Evolutionary conservation across 768 basidiomycete species (phyloP).

Genomic region (Auriscalpium vulgare): DNA sequence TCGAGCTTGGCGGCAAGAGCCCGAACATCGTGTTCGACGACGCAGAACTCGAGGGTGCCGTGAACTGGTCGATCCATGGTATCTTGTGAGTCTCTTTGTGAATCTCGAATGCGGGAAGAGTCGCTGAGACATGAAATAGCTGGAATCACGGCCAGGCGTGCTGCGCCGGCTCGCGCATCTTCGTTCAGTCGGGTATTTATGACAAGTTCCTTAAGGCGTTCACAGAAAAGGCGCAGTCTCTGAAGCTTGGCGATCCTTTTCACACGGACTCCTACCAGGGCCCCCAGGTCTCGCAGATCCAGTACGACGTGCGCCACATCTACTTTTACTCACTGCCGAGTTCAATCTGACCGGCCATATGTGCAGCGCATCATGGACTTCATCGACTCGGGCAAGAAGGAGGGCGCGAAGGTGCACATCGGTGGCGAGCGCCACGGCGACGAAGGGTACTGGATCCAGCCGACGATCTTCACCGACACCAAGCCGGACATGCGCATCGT

Average conservation of each 20-base stretch:
- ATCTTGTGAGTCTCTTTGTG: constrained; percentile 38
- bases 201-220: constrained; percentile 62
- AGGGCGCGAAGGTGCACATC: constrained; percentile 46
- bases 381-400: constrained; percentile 48
- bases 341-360: constrained; percentile 3
- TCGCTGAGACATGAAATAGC: constrained; percentile 25
- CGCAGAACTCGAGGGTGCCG: constrained; percentile 49
- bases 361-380: constrained; percentile 48
- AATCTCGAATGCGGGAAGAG: too few species aligned
- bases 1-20: constrained; percentile 71
- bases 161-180: constrained; percentile 78
- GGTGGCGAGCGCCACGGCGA: constrained; percentile 45
- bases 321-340: not conserved
- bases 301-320: constrained; percentile 49
- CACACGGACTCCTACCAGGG: constrained; percentile 52
- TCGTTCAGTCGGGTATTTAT: constrained; percentile 70
- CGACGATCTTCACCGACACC: constrained; percentile 51
- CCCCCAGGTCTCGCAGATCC: constrained; percentile 67
- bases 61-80: constrained; percentile 50
- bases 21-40: constrained; percentile 57
- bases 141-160: constrained; percentile 73
- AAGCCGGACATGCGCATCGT: constrained; percentile 49
- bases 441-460: constrained; percentile 54
- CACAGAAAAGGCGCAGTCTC: constrained; percentile 38
- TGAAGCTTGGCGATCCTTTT: constrained; percentile 72